Conservation (phyloP, 306 rosid species). For the Acacia crassicarpa region DNA sequence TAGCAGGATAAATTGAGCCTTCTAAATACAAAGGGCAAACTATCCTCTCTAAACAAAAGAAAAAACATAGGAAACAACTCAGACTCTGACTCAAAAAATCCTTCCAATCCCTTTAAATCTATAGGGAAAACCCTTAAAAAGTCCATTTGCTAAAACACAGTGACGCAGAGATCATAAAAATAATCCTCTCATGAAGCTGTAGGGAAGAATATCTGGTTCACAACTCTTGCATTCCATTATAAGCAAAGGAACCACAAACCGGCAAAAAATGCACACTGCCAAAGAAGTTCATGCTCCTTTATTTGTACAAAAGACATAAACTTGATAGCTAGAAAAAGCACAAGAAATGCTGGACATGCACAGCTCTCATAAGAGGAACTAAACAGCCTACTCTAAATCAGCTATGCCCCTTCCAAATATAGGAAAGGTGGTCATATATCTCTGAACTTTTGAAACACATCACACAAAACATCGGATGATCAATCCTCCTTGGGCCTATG, state of each 20-base stretch:
- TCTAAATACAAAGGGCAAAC: background rate
- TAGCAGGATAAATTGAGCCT: background rate
- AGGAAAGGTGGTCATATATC: background rate
- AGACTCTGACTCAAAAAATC: background rate
- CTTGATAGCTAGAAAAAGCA: background rate
- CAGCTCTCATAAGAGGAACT: background rate
- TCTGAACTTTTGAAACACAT: background rate
- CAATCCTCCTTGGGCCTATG: background rate
- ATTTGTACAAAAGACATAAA: background rate
- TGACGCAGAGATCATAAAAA: background rate
- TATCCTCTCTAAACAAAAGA: background rate
- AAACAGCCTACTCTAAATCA: background rate
- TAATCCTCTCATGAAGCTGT: background rate
- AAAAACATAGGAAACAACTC: background rate
- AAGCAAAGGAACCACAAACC: background rate
- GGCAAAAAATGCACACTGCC: background rate
- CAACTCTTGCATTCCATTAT: background rate
- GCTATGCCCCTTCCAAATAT: background rate
- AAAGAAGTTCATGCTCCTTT: background rate
- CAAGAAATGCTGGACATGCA: background rate
- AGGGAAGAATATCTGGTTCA: background rate
- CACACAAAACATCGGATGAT: background rate
- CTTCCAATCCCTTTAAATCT: background rate
- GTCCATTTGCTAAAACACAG: background rate
- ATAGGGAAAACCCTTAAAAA: background rate